Evolutionary conservation across 1,139 yeast species (phyloP).

Genomic region (Protomyces pachydermus): DNA sequence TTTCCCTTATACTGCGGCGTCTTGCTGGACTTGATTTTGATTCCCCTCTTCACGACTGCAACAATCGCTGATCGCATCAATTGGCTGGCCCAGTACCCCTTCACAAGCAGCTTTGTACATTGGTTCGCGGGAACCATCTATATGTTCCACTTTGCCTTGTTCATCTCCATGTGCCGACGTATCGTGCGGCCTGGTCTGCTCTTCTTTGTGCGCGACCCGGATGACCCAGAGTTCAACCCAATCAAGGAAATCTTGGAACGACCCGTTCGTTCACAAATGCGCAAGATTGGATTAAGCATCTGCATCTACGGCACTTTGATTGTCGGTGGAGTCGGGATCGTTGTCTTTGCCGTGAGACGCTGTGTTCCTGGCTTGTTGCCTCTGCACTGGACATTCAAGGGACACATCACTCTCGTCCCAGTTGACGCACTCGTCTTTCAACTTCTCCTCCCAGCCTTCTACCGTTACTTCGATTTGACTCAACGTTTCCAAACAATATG

Average conservation of each 20-base stretch:
- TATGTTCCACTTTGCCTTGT: constrained; percentile 82
- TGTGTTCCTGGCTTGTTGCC: constrained; percentile 40
- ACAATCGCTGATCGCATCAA: constrained; percentile 27
- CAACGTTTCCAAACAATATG: constrained; percentile 46
- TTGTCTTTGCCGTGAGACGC: constrained; percentile 52
- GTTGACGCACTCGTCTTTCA: constrained; percentile 36
- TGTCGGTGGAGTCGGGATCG: constrained; percentile 65
- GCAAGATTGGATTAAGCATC: constrained; percentile 69
- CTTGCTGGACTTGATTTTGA: constrained; percentile 52
- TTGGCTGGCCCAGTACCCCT: constrained; percentile 34
- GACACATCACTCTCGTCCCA: constrained; percentile 37
- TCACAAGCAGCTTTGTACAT: constrained; percentile 41
- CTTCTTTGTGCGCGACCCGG: constrained; percentile 88
- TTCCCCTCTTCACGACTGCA: constrained; percentile 14
- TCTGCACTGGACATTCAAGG: constrained; percentile 28
- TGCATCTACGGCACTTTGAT: constrained; percentile 72
- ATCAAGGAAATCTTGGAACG: constrained; percentile 81
- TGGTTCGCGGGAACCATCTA: constrained; percentile 80
- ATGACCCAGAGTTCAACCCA: constrained; percentile 85
- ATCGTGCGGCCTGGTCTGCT: constrained; percentile 84
- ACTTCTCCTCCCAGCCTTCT: constrained; percentile 33
- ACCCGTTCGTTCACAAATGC: constrained; percentile 65
- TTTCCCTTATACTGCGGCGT: constrained; percentile 88
- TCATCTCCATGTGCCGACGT: constrained; percentile 75
- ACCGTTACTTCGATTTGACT: constrained; percentile 28